A percentile compares a stretch with the other conserved stretches of the same genome.
Evolutionary conservation across 805 yeast genomes (phyloP).

Genomic region (Sugiyamaella americana): DNA sequence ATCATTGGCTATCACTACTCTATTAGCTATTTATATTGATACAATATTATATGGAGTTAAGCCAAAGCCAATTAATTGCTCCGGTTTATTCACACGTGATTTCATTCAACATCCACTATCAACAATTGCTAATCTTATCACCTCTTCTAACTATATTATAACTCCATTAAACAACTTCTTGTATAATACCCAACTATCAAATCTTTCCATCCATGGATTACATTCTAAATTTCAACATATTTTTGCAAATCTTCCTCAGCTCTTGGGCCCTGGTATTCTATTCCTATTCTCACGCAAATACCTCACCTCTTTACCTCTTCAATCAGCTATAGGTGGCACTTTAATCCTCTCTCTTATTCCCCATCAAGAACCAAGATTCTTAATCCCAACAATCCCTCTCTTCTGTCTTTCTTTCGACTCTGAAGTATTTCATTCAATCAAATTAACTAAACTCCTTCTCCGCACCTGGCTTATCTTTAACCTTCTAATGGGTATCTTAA

Average conservation of each 20-base stretch:
- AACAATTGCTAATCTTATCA: not conserved
- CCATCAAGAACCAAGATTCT: conserved; percentile 91
- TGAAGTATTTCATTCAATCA: conserved; percentile 15
- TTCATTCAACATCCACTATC: not conserved
- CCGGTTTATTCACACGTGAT: no score
- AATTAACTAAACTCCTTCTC: conserved; percentile 18
- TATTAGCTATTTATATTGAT: conserved; percentile 45
- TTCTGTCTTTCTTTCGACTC: conserved; percentile 48
- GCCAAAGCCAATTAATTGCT: not conserved
- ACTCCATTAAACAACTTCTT: conserved; percentile 72
- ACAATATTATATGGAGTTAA: conserved; percentile 38
- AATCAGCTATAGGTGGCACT: conserved; percentile 59
- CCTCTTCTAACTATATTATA: conserved; percentile 37
- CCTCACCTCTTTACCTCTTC: conserved; percentile 48
- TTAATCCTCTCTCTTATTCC: conserved; percentile 62
- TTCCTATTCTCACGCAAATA: conserved; percentile 39
- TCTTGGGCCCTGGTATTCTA: conserved; percentile 71
- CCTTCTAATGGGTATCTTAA: conserved; percentile 46
- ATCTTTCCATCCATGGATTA: conserved; percentile 72
- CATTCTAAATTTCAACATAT: conserved; percentile 76
- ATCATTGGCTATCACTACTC: conserved; percentile 36
- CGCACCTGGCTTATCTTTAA: conserved; percentile 62
- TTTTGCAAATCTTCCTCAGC: conserved; percentile 66
- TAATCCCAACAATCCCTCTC: conserved; percentile 73
- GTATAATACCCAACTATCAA: conserved; percentile 57